Conservation (phyloP, 805 yeast species). For the Maudiozyma barnettii region DNA sequence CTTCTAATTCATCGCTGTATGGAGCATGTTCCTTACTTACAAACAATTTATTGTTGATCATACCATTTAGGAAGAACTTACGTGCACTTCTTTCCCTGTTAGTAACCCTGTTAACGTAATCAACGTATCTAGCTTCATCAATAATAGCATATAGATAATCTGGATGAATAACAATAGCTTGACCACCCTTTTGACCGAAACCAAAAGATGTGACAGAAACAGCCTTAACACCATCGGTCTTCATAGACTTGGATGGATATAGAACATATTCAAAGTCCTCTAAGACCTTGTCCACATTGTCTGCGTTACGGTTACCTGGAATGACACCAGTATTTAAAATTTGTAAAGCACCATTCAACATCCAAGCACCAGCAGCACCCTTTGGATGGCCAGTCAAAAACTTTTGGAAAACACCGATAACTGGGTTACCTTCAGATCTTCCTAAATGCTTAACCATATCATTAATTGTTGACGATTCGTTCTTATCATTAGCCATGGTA, state of each 20-base stretch:
- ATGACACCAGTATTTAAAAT: slow-evolving; percentile 85
- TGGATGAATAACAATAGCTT: slow-evolving; percentile 83
- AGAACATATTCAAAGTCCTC: slow-evolving; percentile 81
- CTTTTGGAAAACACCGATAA: slow-evolving; percentile 96
- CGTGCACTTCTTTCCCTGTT: slow-evolving; percentile 83
- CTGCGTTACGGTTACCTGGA: slow-evolving; percentile 99
- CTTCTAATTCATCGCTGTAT: slow-evolving; percentile 79
- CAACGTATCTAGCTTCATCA: slow-evolving; percentile 59
- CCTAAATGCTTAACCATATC: slow-evolving; percentile 92
- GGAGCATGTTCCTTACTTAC: slow-evolving; percentile 92
- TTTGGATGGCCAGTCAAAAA: slow-evolving; percentile 99
- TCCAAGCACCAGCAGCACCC: slow-evolving; percentile 99
- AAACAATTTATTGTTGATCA: slow-evolving; percentile 83
- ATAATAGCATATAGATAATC: slow-evolving; percentile 86
- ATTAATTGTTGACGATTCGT: slow-evolving; percentile 87
- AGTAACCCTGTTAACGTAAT: slow-evolving; percentile 60
- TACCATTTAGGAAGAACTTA: slow-evolving; percentile 91
- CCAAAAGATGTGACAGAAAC: slow-evolving; percentile 96
- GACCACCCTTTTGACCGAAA: slow-evolving; percentile 99
- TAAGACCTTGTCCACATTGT: slow-evolving; percentile 77
- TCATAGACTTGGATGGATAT: slow-evolving; percentile 87
- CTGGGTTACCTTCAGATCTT: slow-evolving; percentile 95
- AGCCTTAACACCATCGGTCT: slow-evolving; percentile 96
- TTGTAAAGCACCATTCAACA: slow-evolving; percentile 97
- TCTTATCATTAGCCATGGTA: slow-evolving; percentile 96